Evolutionary conservation across 73 alveolate species (phyloP).

Genomic region (Stentor coeruleus): DNA sequence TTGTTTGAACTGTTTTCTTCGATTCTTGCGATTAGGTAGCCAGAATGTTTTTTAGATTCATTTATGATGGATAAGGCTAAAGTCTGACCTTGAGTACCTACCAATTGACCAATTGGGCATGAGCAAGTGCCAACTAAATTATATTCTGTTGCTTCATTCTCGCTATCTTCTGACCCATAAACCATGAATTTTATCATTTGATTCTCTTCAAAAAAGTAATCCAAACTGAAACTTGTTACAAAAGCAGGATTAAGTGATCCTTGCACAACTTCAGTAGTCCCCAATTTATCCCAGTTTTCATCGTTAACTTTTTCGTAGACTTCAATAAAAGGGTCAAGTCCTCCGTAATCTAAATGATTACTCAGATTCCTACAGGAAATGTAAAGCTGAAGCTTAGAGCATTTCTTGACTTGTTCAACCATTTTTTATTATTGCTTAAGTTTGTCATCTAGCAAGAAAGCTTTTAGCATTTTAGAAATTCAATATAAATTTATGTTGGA

Average conservation of each 20-base stretch:
- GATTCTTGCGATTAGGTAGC: slow-evolving; percentile 27
- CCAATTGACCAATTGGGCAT: slow-evolving; percentile 27
- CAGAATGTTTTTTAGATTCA: slow-evolving; percentile 28
- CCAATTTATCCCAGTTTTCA: slow-evolving; percentile 43
- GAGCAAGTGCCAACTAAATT: slow-evolving; percentile 29
- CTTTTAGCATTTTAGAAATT: too few species aligned
- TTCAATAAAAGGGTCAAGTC: slow-evolving; percentile 58
- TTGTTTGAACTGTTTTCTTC: slow-evolving; percentile 27
- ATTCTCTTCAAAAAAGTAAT: slow-evolving; percentile 58
- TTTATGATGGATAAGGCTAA: neutral
- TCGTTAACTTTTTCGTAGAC: slow-evolving; percentile 27
- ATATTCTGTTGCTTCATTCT: neutral
- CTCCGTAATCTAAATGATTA: slow-evolving; percentile 26
- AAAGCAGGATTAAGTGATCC: slow-evolving; percentile 69
- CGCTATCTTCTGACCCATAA: slow-evolving; percentile 19
- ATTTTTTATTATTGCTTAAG: too few species aligned
- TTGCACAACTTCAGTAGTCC: slow-evolving; percentile 53
- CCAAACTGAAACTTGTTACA: slow-evolving; percentile 41
- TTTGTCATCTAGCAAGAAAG: too few species aligned
- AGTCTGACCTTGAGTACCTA: slow-evolving; percentile 36
- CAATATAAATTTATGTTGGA: too few species aligned
- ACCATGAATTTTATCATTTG: slow-evolving; percentile 34
- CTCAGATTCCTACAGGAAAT: neutral
- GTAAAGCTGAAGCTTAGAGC: neutral
- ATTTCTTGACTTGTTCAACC: neutral